A percentile compares a stretch with the other conserved stretches of the same genome.
Evolutionary conservation across 495 filamentous ascomycete genomes (phyloP).

Genomic region (Penicillium lividum): DNA sequence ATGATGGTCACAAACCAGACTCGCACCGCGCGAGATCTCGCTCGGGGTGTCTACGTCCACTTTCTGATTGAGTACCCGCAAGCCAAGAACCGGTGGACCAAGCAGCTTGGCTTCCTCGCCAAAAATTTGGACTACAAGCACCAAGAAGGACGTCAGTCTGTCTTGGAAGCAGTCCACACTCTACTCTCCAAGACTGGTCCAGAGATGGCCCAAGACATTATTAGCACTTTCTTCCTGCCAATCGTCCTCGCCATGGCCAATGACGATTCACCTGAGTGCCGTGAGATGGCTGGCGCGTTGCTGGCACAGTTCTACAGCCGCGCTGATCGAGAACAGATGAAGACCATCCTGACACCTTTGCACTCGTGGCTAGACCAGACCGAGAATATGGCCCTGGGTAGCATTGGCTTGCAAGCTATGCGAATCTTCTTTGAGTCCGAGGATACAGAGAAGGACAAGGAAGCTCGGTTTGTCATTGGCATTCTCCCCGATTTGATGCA

Average conservation of each 20-base stretch:
- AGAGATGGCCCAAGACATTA: conserved; percentile 77
- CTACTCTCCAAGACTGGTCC: conserved; percentile 79
- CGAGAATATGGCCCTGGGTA: conserved; percentile 66
- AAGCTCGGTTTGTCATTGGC: conserved; percentile 48
- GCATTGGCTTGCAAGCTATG: conserved; percentile 76
- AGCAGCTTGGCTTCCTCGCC: conserved; percentile 85
- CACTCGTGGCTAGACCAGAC: conserved; percentile 75
- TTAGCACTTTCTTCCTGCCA: conserved; percentile 80
- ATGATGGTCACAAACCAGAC: conserved; percentile 97
- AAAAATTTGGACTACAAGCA: conserved; percentile 90
- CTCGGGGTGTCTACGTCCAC: conserved; percentile 86
- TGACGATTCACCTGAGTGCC: conserved; percentile 83
- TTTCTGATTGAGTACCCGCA: conserved; percentile 96
- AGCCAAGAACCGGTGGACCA: conserved; percentile 78
- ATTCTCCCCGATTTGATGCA: conserved; percentile 52
- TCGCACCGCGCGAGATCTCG: conserved; percentile 78
- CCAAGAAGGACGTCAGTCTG: conserved; percentile 81
- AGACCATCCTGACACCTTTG: conserved; percentile 66
- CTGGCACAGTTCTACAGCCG: conserved; percentile 78
- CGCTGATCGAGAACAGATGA: conserved; percentile 69
- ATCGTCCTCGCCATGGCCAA: conserved; percentile 83
- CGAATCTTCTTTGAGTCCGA: conserved; percentile 77
- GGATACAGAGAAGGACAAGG: conserved; percentile 61
- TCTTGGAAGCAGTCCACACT: conserved; percentile 86
- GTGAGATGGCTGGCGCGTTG: conserved; percentile 76